phyloP scores from a whole-genome alignment of 106 monocot species.

The Dendrobium officinale region DNA sequence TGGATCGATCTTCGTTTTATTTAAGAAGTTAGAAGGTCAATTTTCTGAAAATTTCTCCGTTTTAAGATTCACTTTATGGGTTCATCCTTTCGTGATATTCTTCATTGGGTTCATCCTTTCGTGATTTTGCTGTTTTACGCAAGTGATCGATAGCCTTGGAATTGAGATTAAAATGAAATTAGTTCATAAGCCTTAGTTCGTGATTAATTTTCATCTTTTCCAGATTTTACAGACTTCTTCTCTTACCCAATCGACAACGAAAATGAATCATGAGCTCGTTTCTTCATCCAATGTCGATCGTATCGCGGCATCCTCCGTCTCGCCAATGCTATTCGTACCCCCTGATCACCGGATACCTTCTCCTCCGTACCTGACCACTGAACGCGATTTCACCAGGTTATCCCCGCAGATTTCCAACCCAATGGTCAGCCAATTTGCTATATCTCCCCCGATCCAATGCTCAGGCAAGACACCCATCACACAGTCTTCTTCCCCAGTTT shows the following conservation, averaged over 20 bases:
- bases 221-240: not conserved
- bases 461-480: slow-evolving; percentile 17
- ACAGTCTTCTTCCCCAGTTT: slow-evolving; percentile 30
- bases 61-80: not conserved
- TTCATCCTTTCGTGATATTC: not conserved
- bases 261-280: slow-evolving; percentile 31
- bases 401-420: slow-evolving; percentile 14
- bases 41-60: not conserved
- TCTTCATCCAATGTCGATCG: slow-evolving; percentile 9
- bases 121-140: not conserved
- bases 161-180: not conserved
- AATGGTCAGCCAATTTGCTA: not conserved
- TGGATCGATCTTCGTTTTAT: not conserved
- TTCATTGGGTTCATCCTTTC: not conserved
- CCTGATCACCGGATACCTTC: slow-evolving; percentile 13
- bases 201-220: not conserved
- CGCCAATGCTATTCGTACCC: slow-evolving; percentile 1
- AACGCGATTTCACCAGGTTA: slow-evolving; percentile 23
- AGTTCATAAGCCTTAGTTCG: not conserved
- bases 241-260: not conserved
- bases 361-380: slow-evolving; percentile 13
- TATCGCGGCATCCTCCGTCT: not conserved
- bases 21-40: not conserved
- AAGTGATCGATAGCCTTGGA: not conserved
- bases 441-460: not conserved